Evolutionary conservation across 192 early-diverging fungal species (phyloP), one percentile per base, ranked within the genome.

Genomic region (Borealophlyctis nickersoniae): DNA sequence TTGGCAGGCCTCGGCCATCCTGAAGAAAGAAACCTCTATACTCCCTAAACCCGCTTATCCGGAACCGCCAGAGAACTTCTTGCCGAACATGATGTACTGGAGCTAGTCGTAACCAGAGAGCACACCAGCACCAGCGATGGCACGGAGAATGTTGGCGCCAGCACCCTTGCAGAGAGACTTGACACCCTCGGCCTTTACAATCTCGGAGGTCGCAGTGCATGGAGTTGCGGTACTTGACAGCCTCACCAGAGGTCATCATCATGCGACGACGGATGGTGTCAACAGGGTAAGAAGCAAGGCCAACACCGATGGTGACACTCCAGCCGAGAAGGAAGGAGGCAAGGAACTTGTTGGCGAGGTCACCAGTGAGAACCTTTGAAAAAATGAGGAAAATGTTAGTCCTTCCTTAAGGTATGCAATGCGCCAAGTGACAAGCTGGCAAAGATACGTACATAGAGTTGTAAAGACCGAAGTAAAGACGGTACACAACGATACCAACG

Each of bases 81-180:
- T 73, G 49, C 72, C 72, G 62, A 73, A 73, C 53, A 73, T 24
- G 14, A 73, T 28, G 49, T 68, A 34, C 68, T 76, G 73, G 60
- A 77, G 57, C 65, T 77, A 66, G 56, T 73, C 80, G 73, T 82
- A 82, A 56, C 69, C 70, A 55, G 84, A 89, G 77, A 91, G 88
- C 66, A 97, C 96, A 84, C 89, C 86, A 67, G 96, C 93, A 88
- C 91, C 96, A 82, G 90, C 96, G 70, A 92, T 90, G 80, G 89
- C 95, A 81, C 96, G 90, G 81, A 99, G 91, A 73, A 97, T 92
- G 89, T 99, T 97, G 73, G 96, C 93, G 87, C 92, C 90, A 75
- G 93, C 93, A 84, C 96, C 96, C 86, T 96, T 95, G 93, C 95
- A 99, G 80, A 99, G 84, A 72, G 94, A 89, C 83, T 85, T 88